These are phyloP conservation scores for Penicillium sp. DNA, from an alignment of 2,329 filamentous ascomycete species.

Conservation along the genomic window DNA sequence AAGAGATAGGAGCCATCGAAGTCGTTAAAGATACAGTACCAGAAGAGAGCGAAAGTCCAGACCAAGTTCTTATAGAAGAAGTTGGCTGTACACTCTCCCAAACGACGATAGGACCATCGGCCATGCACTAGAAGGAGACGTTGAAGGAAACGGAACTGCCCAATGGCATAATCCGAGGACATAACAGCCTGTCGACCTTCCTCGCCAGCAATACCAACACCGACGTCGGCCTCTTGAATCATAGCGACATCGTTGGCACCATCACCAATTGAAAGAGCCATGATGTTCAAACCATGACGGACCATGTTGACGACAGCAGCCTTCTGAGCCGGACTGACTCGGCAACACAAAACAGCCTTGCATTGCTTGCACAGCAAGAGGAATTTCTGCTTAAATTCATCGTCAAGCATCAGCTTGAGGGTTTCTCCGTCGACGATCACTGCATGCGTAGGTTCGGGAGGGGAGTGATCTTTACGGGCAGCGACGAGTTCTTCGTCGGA, in stretches of 20 bases:
- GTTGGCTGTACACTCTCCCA: slow-evolving; percentile 92
- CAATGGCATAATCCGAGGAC: slow-evolving; percentile 94
- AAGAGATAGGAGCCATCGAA: slow-evolving; percentile 97
- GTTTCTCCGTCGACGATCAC: slow-evolving; percentile 94
- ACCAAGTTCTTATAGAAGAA: slow-evolving; percentile 99
- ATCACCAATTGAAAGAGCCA: slow-evolving; percentile 91
- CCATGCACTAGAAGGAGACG: slow-evolving; percentile 85
- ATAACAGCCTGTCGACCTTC: slow-evolving; percentile 91
- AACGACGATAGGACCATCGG: slow-evolving; percentile 90
- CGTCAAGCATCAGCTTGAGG: slow-evolving; percentile 80
- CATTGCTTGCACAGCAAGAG: slow-evolving; percentile 94
- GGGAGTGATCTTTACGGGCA: slow-evolving; percentile 79
- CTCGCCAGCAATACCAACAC: slow-evolving; percentile 89
- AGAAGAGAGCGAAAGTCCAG: slow-evolving; percentile 95
- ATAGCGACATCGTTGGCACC: slow-evolving; percentile 96
- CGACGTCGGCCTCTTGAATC: slow-evolving; percentile 97
- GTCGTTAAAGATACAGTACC: slow-evolving; percentile 93
- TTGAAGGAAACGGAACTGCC: slow-evolving; percentile 86
- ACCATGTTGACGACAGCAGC: slow-evolving; percentile 96
- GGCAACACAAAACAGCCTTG: slow-evolving; percentile 92
- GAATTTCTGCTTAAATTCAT: slow-evolving; percentile 84
- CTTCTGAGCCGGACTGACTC: slow-evolving; percentile 95
- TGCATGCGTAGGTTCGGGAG: slow-evolving; percentile 83
- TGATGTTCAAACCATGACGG: slow-evolving; percentile 89
- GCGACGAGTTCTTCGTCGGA: slow-evolving; percentile 78